Evolutionary conservation across 768 basidiomycete species (phyloP), one percentile per base, ranked within the genome.

Genomic region (Punctularia strigosozonata): DNA sequence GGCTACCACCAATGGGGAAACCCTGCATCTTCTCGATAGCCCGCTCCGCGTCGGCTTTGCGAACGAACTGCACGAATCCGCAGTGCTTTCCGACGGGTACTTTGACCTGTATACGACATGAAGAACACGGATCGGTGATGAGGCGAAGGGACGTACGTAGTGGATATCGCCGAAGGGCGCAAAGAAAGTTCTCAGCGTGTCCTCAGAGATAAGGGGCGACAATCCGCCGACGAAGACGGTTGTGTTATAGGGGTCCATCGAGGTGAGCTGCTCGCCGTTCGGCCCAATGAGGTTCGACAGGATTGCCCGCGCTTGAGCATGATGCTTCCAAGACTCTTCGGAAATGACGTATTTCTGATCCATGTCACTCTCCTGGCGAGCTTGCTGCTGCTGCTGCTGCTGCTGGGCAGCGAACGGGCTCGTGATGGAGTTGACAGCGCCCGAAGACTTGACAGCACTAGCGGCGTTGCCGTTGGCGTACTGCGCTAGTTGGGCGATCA

Each of bases 11-110:
- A 46, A 95, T 80, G 4, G 89, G 88, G 55, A 91, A 94, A 19
- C 89, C 90, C 64, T 94, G 90, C 90, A 94, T 91, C 61, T 87
- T 89, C 61, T 90, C 85, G 44, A 95, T 95, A 6, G 90, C 89
- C 25, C 75, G 69, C 57, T 92, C 89, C 8, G 91, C 91, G 58
- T 95, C 91, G 7, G 75, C 76, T 59, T 94, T 90, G 46, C 80
- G 73, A 20, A 94, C 85, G 50, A 89, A 95, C 60, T 95, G 91
- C 32, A 95, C 91, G 51, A 95, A 95, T 1, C 91, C 91, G 50
- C 91, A 95, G 46, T 91, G 86, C 53, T 94, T 94, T 37, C 88
- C 89, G 31, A 87, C 81, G 8, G 91, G 91, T n/a, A 95, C 90
- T 59, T 92, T 94, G 53, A 94, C 90, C 86, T 88, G 47, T 31